These are phyloP conservation scores for Fusarium cicatricum DNA, from an alignment of 2,329 filamentous ascomycete genomes.

Conservation along the genomic window DNA sequence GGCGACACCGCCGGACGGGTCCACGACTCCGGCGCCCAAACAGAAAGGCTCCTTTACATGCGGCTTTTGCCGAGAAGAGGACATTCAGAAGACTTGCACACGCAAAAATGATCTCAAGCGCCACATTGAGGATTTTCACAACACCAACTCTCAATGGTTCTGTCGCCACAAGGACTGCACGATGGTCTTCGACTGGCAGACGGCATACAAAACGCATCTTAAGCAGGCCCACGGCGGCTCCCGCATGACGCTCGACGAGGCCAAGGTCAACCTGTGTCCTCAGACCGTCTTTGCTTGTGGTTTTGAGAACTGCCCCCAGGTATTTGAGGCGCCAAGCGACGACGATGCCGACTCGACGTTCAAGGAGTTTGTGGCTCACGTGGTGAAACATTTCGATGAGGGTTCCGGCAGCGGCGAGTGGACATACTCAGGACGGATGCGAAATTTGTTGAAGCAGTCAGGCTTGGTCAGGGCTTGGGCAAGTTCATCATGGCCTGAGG, in stretches of 20 bases:
- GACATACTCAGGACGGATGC: constrained; percentile 55
- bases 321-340: constrained; percentile 54
- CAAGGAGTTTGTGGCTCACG: constrained; percentile 56
- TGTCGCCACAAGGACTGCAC: constrained; percentile 55
- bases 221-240: constrained; percentile 55
- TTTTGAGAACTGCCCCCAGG: constrained; percentile 54
- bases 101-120: constrained; percentile 59
- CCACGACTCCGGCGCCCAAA: constrained; percentile 43
- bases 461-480: constrained; percentile 51
- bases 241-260: constrained; percentile 52
- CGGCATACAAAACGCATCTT: constrained; percentile 57
- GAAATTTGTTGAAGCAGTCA: constrained; percentile 54
- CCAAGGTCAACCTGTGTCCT: constrained; percentile 54
- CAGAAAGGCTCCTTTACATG: constrained; percentile 51
- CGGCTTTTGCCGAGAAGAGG: constrained; percentile 53
- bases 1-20: constrained; percentile 34
- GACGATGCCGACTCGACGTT: constrained; percentile 50
- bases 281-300: constrained; percentile 60
- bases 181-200: constrained; percentile 58
- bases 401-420: constrained; percentile 51
- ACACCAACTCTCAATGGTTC: constrained; percentile 56
- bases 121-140: constrained; percentile 59
- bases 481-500: constrained; percentile 46
- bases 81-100: constrained; percentile 53
- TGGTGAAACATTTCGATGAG: constrained; percentile 58